These are phyloP conservation scores for Ambrosia artemisiifolia DNA, from an alignment of 129 eudicot species.

Conservation along the genomic window DNA sequence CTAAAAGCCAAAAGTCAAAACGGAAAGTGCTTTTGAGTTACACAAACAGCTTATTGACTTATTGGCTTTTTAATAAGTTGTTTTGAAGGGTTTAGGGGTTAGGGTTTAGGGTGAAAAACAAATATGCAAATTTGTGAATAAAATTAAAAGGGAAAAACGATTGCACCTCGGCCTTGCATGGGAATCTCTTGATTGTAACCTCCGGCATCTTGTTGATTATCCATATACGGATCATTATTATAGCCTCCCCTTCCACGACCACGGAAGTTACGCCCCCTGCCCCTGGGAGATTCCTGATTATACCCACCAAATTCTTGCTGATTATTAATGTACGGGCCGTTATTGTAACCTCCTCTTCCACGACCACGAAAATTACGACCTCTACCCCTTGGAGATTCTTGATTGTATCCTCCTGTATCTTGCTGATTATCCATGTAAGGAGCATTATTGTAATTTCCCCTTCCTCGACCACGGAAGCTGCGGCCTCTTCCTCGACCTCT, in stretches of 20 bases:
- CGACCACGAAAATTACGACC: conserved; percentile 82
- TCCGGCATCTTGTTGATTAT: conserved; percentile 58
- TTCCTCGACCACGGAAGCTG: conserved; percentile 76
- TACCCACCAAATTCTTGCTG: conserved; percentile 72
- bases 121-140: too few relatives aligned
- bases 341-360: conserved; percentile 79
- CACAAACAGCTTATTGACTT: too few relatives aligned
- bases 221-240: conserved; percentile 50
- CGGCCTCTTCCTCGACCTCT: conserved; percentile 91
- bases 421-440: conserved; percentile 61
- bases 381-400: conserved; percentile 71
- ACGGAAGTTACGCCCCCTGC: conserved; percentile 68
- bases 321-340: conserved; percentile 55
- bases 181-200: conserved; percentile 72
- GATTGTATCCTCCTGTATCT: conserved; percentile 67
- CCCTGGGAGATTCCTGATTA: conserved; percentile 72
- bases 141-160: not conserved
- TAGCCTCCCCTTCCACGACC: conserved; percentile 91
- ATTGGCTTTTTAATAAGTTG: too few relatives aligned
- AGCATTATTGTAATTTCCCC: conserved; percentile 63
- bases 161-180: conserved; percentile 42
- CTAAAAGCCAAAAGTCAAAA: too few relatives aligned
- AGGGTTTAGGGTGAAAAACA: too few relatives aligned
- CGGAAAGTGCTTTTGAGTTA: too few relatives aligned
- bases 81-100: too few relatives aligned